These are phyloP conservation scores for Chloranthus sessilifolius DNA, from an alignment of 164 flowering plant genomes.

Conservation along the genomic window DNA sequence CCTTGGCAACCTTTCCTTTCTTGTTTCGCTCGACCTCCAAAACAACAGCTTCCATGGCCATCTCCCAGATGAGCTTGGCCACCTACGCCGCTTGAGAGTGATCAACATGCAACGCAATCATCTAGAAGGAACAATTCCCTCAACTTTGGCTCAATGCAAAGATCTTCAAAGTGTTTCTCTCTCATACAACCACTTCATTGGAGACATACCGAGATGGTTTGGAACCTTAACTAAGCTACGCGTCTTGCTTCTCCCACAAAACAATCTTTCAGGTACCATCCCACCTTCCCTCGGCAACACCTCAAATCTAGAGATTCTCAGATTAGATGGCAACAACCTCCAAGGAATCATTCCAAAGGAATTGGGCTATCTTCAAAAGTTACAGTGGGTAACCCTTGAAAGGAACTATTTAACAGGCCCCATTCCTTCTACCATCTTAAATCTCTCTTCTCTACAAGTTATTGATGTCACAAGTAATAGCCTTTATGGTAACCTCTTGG, in stretches of 20 bases:
- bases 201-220: slow-evolving; percentile 2
- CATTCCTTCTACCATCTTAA: slow-evolving; percentile 4
- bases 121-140: slow-evolving; percentile 19
- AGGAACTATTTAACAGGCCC: slow-evolving; percentile 9
- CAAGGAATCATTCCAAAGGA: slow-evolving; percentile 9
- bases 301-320: neutral
- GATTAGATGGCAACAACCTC: neutral
- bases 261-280: slow-evolving; percentile 20
- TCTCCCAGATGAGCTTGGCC: slow-evolving; percentile 23
- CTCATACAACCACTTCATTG: slow-evolving; percentile 5
- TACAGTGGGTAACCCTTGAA: neutral
- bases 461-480: neutral
- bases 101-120: slow-evolving; percentile 12
- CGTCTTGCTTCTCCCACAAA: neutral
- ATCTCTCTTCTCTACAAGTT: slow-evolving; percentile 2
- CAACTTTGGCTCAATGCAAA: slow-evolving; percentile 9
- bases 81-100: slow-evolving; percentile 6
- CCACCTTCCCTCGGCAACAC: slow-evolving; percentile 15
- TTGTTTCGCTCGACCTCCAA: slow-evolving; percentile 11
- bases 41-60: slow-evolving; percentile 21
- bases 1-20: slow-evolving; percentile 33
- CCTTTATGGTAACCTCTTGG: neutral
- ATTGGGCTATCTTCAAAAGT: neutral
- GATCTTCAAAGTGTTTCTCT: neutral
- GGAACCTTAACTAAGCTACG: slow-evolving; percentile 6